Base-by-base conservation (phyloP, 2,329 filamentous ascomycete species). In the Arthrobotrys iridis region DNA sequence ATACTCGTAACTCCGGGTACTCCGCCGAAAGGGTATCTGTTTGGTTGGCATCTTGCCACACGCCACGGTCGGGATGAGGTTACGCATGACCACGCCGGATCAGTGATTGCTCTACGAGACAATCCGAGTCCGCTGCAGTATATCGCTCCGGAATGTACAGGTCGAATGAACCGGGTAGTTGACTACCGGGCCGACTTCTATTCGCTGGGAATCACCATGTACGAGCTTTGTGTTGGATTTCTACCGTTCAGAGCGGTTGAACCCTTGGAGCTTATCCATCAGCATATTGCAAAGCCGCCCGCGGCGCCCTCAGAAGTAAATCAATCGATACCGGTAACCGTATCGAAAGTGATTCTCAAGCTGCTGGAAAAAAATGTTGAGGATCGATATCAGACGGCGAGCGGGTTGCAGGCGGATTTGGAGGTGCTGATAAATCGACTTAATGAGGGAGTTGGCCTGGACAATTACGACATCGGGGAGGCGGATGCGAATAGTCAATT, bases 171-270 rank as follows among this genome's bases (percentile, higher is more conserved):
- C 63, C 77, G 79, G 37, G 77, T 79, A 5, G 78, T 80, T 24
- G 79, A 80, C 60, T 79, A 78, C 55, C 77, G 79, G 10, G 68
- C 79, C 10, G 79, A 80, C 55, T 80, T 80, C 45, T 80, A 80
- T 55, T 80, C 79, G 1, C 68, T 80, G 6, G 79, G 79, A 10
- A 77, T 80, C 28, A 70, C 79, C 11, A 77, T 79, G 46, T 80
- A 80, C 43, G 79, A 80, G 46, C 78, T 80, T 6, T 76, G 77
- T 55, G 79, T 80, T 33, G 79, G 79, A 55, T 80, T 79, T 64
- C 58, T 80, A 30, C 79, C 79, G n/a, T 80, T 80, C 50, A 66
- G 78, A 46, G 77, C 77, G 13, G 76, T 71, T 6, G 78, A 79
- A 24, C 77, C 78, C 6, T 59, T 79, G 30, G 79, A 80, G 55